Base-by-base conservation (phyloP, 2,329 filamentous ascomycete species). In the Colletotrichum sidae region DNA sequence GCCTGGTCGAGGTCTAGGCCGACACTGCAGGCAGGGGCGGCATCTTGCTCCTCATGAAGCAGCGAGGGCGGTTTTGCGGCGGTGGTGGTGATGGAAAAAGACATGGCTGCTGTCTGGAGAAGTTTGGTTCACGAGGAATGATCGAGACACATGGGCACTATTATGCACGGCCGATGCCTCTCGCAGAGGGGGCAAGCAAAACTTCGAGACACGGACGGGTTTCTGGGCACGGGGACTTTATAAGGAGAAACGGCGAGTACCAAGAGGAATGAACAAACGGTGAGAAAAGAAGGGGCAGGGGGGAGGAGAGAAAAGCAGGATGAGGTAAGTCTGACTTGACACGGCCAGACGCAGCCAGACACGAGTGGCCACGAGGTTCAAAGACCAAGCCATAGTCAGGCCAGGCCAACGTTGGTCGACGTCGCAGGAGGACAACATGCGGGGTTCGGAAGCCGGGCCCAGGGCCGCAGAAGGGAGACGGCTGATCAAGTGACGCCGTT, bases 1-100 rank as follows among this genome's bases (percentile, higher is more conserved):
- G 78, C 76, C 72, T 81, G 76, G 68, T 78, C 79, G 65, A 81
- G 70, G n/a, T 75, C 72, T 13, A 76, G 39, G 41, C 68, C 69
- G 56, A 51, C 38, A 50, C 63, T 25, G 44, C 63, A 67, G 33
- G 60, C 64, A 39, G 54, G 12, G 12, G 53, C 37, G 39, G 52
- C 11, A 7, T 68, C 60, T n/a, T 56, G 50, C 25, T 63, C 49
- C 59, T 66, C 45, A 46, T 64, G 55, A 55, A 64, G 51, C 12
- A 52, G 44, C 37, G 58, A 52, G 15, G 65, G 44, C 35, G 67
- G 49, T 38, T 53, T 66, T 41, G 61, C 33, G 44, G 66, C 60
- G 67, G 55, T 56, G 49, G 42, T 46, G 44, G 44, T 46, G 15
- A 46, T n/a, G 44, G 66, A 53, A 49, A 68, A 53, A 33, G 67